Percentiles rank a stretch among this genome's conserved stretches.
Conservation (phyloP, 129 eudicot genomes). For the Saussurea involucrata region DNA sequence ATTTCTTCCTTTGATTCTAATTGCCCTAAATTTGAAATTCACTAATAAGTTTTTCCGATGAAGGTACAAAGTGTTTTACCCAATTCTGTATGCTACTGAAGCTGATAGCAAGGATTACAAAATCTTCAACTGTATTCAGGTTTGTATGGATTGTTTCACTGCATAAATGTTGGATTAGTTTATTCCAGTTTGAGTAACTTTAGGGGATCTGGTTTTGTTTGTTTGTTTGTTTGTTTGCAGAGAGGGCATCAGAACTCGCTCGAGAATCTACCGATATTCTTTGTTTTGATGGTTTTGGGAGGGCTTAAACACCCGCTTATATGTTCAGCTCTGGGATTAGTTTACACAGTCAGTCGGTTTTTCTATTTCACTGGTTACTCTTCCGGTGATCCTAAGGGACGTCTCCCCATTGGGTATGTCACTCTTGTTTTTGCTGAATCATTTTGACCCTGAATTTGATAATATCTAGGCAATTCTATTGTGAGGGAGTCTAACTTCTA, state of each 20-base stretch:
- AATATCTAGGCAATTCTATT: not conserved
- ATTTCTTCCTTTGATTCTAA: not conserved
- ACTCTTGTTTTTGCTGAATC: not conserved
- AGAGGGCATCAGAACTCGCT: conserved; percentile 97
- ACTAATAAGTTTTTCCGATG: not conserved
- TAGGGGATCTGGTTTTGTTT: conserved; percentile 4
- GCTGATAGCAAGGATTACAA: conserved; percentile 87
- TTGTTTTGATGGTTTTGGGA: conserved; percentile 57
- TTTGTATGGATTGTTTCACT: not conserved
- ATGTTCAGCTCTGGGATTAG: conserved; percentile 44
- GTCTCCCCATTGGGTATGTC: conserved; percentile 68
- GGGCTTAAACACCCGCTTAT: conserved; percentile 70
- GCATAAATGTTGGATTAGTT: no score
- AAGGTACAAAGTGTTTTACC: conserved; percentile 76
- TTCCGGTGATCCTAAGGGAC: conserved; percentile 66
- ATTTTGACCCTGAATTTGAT: not conserved
- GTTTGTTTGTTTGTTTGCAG: conserved; percentile 47
- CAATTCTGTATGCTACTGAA: conserved; percentile 78
- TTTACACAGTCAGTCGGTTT: conserved; percentile 45
- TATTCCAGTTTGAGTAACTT: not conserved
- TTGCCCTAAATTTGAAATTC: not conserved
- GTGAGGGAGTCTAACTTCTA: not conserved
- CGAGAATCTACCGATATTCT: conserved; percentile 65
- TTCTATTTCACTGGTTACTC: conserved; percentile 88
- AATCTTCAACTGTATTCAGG: conserved; percentile 93